Evolutionary conservation across 2,329 filamentous ascomycete species (phyloP), one percentile per base, ranked within the genome.

Genomic region (Pleochaeta shiraiana): DNA sequence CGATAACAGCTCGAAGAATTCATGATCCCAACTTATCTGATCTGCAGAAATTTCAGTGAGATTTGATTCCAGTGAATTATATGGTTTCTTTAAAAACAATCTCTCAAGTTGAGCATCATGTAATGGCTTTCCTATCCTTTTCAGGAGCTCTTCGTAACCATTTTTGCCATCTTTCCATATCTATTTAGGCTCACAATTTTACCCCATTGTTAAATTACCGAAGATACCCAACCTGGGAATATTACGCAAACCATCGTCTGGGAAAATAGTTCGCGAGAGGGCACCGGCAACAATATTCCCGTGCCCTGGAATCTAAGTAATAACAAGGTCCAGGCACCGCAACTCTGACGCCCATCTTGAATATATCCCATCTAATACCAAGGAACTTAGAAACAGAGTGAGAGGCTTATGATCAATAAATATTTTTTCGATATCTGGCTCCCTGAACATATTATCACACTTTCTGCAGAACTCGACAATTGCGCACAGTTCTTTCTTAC

Each of bases 181-280:
- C 50, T 24, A 55, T 6, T 7, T 6, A 11, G 50, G 50, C 50
- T 55, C 50, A 7, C 4, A n/a, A 6, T 55, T 28, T 7, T 37
- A 7, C 16, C 34, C 34, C 34, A 7, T 37, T 37, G 16, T 37
- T 16, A 37, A 37, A 7, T 37, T 16, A 7, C 34, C 34, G 16
- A 37, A 37, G 34, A 7, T 37, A 37, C 16, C 16, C 16, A 37
- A 37, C 7, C 34, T 37, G 16, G 34, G 34, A 37, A 37, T 37
- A 37, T 37, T 16, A 7, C 7, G 7, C 16, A 7, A 7, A 37
- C 7, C 7, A 37, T n/a, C 12, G 37, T 33, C 39, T n/a, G 43
- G 63, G n/a, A 64, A 57, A 5, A 64, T 39, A 28, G 47, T 64
- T 21, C 63, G 12, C 16, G 47, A 64, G 19, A 64, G 45, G 24